Percentiles rank a stretch among this genome's conserved stretches.
Evolutionary conservation across 2,329 filamentous ascomycete genomes (phyloP).

Genomic region (Paramyrothecium roridum): DNA sequence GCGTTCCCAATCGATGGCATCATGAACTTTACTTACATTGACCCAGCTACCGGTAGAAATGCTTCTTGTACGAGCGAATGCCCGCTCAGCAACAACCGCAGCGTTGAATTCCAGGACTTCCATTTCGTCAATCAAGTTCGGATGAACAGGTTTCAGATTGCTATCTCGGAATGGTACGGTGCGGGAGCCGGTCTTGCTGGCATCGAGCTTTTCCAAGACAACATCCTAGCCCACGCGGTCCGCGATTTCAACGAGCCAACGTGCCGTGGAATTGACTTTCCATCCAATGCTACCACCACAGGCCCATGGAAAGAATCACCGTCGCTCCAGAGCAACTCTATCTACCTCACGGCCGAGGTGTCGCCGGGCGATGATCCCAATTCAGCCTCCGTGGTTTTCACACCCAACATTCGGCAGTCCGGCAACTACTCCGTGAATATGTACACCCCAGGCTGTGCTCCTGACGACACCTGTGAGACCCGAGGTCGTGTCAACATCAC

Average conservation of each 20-base stretch:
- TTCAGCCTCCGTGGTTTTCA: constrained; percentile 70
- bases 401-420: constrained; percentile 79
- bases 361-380: constrained; percentile 51
- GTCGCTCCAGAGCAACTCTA: constrained; percentile 65
- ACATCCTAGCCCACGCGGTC: constrained; percentile 83
- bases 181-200: constrained; percentile 79
- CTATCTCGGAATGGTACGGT: constrained; percentile 86
- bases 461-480: constrained; percentile 71
- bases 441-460: constrained; percentile 86
- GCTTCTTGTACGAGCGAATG: constrained; percentile 77
- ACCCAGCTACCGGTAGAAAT: constrained; percentile 66
- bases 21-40: constrained; percentile 91
- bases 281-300: constrained; percentile 64
- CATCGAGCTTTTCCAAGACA: constrained; percentile 82
- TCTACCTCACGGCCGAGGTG: constrained; percentile 72
- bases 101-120: constrained; percentile 78
- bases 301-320: constrained; percentile 72
- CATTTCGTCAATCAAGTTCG: constrained; percentile 83
- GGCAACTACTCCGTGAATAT: constrained; percentile 90
- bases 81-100: constrained; percentile 71
- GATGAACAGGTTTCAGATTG: constrained; percentile 83
- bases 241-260: constrained; percentile 83
- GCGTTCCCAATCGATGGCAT: constrained; percentile 86
- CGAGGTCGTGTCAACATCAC: constrained; percentile 83
- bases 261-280: constrained; percentile 61